Conservation (phyloP, 2,329 filamentous ascomycete genomes). For the Penicillium sp. region DNA sequence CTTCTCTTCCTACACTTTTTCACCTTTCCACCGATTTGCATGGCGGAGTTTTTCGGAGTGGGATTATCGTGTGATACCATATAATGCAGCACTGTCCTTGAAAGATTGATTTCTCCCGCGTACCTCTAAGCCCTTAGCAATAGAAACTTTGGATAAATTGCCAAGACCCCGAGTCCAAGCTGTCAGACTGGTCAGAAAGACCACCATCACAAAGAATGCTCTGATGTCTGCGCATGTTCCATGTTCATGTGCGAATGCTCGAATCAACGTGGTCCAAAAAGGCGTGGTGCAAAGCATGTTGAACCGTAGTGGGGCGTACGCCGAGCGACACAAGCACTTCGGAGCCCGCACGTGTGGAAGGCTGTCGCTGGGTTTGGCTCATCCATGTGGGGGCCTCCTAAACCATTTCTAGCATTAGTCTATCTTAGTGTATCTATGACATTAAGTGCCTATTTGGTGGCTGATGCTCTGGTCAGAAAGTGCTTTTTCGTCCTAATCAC, state of each 20-base stretch:
- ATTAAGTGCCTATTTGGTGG: not conserved
- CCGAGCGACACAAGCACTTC: conserved; percentile 11
- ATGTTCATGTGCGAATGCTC: not conserved
- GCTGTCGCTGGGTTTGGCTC: conserved; percentile 11
- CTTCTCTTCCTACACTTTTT: not conserved
- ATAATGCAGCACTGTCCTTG: not conserved
- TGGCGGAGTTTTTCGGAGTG: conserved; percentile 20
- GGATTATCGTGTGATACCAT: conserved; percentile 17
- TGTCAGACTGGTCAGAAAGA: not conserved
- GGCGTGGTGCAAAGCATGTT: conserved; percentile 4
- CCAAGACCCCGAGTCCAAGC: not conserved
- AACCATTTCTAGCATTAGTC: not conserved
- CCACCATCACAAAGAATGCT: not conserved
- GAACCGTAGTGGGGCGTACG: conserved; percentile 8
- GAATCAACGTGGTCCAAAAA: conserved; percentile 4
- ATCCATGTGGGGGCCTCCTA: not conserved
- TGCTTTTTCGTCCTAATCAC: not conserved
- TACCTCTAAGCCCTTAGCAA: not conserved
- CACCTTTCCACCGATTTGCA: conserved; percentile 10
- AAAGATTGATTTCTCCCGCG: not conserved
- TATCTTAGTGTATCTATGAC: not conserved
- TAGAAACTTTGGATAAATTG: not conserved
- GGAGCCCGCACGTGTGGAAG: conserved; percentile 21
- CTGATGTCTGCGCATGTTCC: not conserved
- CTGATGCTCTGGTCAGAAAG: not conserved